These are phyloP conservation scores for Annulohypoxylon bovei DNA, from an alignment of 495 filamentous ascomycete genomes.

Conservation along the genomic window DNA sequence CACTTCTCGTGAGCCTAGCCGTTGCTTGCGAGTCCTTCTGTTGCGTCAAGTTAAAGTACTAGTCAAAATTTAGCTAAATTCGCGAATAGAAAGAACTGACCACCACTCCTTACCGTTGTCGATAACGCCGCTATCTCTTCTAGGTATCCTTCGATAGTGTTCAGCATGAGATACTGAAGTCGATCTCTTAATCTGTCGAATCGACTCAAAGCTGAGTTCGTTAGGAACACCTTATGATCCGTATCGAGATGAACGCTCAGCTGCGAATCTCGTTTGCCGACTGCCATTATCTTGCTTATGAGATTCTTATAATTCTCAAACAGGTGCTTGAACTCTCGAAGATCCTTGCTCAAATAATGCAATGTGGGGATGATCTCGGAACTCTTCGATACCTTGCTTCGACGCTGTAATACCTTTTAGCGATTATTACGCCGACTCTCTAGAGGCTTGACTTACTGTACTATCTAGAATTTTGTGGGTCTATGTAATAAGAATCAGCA, in stretches of 20 bases:
- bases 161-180: conserved; percentile 80
- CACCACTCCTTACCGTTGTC: conserved; percentile 58
- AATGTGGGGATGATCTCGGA: conserved; percentile 54
- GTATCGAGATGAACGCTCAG: conserved; percentile 32
- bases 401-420: conserved; percentile 33
- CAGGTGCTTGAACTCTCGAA: conserved; percentile 80
- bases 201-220: conserved; percentile 71
- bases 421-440: not conserved
- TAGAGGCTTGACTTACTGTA: conserved; percentile 34
- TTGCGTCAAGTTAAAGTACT: conserved; percentile 91
- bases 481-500: conserved; percentile 29
- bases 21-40: conserved; percentile 84
- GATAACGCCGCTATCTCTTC: conserved; percentile 82
- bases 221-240: conserved; percentile 65
- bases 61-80: conserved; percentile 30
- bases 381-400: conserved; percentile 42
- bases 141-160: conserved; percentile 81
- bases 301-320: conserved; percentile 83
- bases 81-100: not conserved
- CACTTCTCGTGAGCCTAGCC: conserved; percentile 79
- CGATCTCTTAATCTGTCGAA: conserved; percentile 82
- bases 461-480: conserved; percentile 44
- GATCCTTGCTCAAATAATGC: conserved; percentile 69
- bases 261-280: conserved; percentile 51
- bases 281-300: conserved; percentile 65